A percentile compares a stretch with the other conserved stretches of the same genome.
phyloP scores from a whole-genome alignment of 225 moss, liverwort and hornwort genomes.

The Pleurozium schreberi region DNA sequence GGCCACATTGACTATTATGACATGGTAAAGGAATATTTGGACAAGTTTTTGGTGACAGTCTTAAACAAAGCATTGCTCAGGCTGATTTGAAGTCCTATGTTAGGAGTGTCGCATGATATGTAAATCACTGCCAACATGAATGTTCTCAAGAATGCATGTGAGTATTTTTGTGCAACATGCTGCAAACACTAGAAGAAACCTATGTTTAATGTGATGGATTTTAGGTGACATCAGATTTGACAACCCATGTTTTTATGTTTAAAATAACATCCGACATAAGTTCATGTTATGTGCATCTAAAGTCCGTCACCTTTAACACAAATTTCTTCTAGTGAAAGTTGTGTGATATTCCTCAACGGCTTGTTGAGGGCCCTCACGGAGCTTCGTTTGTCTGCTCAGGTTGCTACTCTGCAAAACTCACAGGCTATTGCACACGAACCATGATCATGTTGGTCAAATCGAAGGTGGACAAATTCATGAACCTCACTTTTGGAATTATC shows the following conservation, averaged over 20 bases:
- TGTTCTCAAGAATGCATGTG: conserved; percentile 63
- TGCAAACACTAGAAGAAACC: too few species aligned
- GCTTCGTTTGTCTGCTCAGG: conserved; percentile 55
- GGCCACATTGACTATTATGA: conserved; percentile 80
- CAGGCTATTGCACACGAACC: conserved; percentile 78
- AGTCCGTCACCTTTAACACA: too few species aligned
- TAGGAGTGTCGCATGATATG: conserved; percentile 77
- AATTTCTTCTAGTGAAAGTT: too few species aligned
- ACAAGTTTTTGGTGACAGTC: conserved; percentile 54
- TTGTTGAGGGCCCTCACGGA: conserved; percentile 71
- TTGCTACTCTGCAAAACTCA: conserved; percentile 49
- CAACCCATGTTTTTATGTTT: too few species aligned
- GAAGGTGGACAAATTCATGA: conserved; percentile 76
- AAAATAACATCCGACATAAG: too few species aligned
- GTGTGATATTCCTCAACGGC: conserved; percentile 66
- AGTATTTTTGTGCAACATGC: conserved; percentile 68
- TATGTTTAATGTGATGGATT: too few species aligned
- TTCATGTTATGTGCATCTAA: too few species aligned
- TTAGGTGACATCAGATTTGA: too few species aligned
- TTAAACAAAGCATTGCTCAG: conserved; percentile 64
- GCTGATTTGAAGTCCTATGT: conserved; percentile 43
- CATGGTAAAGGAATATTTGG: conserved; percentile 61
- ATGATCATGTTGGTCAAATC: conserved; percentile 77
- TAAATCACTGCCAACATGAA: conserved; percentile 87
- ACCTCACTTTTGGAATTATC: conserved; percentile 26